Percentiles rank a stretch among this genome's conserved stretches.
Conservation (phyloP, 176 grass and related monocot species). For the Oropetium thomaeum region DNA sequence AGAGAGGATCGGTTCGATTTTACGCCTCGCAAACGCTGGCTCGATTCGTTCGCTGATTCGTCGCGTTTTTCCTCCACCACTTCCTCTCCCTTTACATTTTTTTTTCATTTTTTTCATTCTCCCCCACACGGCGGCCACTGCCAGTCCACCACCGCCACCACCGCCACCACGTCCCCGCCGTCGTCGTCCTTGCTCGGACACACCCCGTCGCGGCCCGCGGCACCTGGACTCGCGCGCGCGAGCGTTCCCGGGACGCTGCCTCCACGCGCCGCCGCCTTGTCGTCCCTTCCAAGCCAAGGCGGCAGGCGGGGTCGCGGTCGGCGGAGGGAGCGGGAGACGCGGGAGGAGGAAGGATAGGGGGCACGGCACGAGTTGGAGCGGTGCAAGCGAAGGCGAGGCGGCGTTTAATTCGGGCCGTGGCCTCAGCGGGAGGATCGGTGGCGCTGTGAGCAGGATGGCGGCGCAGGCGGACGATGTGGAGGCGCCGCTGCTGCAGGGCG, state of each 20-base stretch:
- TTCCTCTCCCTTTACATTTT: neutral
- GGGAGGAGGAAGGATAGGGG: conserved; percentile 33
- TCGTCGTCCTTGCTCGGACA: neutral
- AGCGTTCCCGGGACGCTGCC: conserved; percentile 28
- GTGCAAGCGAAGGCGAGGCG: conserved; percentile 7
- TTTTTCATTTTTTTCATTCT: neutral
- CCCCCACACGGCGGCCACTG: neutral
- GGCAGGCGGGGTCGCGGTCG: neutral
- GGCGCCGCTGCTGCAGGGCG: conserved; percentile 34
- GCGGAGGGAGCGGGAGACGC: conserved; percentile 5
- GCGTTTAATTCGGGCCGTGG: neutral
- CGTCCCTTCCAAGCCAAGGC: conserved; percentile 27
- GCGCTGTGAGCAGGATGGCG: conserved; percentile 30
- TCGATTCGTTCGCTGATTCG: neutral
- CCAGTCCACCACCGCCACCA: conserved; percentile 27
- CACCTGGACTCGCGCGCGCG: neutral
- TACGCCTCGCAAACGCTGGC: neutral
- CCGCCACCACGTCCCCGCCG: conserved; percentile 12
- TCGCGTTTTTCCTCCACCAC: conserved; percentile 1
- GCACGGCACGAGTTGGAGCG: conserved; percentile 27
- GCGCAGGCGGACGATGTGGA: conserved; percentile 32
- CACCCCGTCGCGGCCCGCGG: neutral
- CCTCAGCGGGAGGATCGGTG: conserved; percentile 9
- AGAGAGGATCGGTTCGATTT: conserved; percentile 30
- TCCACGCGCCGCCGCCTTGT: conserved; percentile 21